Evolutionary conservation across 768 basidiomycete species (phyloP), one percentile per base, ranked within the genome.

Genomic region (Leccinum ochraceum): DNA sequence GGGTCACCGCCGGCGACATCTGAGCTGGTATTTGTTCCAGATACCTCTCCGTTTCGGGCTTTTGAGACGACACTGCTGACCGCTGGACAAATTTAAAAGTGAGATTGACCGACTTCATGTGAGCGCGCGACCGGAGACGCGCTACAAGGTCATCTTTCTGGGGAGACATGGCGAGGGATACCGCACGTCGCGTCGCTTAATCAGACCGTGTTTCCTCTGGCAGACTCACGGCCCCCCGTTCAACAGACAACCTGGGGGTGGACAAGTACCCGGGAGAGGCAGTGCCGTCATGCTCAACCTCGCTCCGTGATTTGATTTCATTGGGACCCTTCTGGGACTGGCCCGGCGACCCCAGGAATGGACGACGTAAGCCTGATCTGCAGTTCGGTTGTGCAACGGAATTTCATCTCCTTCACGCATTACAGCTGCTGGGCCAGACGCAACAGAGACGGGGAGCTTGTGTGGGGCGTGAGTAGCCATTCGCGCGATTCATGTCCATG

Each of bases 101-200:
- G 69, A 76, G n/a, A 72, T 92, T 9, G 60, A 70, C 3, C 63
- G 70, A 14, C 70, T 90, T 57, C 86, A 88, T 59, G 61, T 66
- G 2, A 62, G 64, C 3, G 79, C 82, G 1, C 70, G 71, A 1
- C 55, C 66, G 0, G 75, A 71, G 3, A 77, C 76, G 24, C 72
- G 73, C 11, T 87, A 86, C 75, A 92, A 90, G 66, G 76, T 88
- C 20, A 66, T 91, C 58, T 82, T 87, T 61, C 71, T 91, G 3
- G 83, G 82, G 2, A 78, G 90, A 60, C 90, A 93, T 62, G 90
- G 90, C 3, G 77, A 91, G 71, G 90, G 89, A 57, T 84, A 80
- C 65, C 89, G 89, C 90, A 71, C 64, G 87, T 76, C 28, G 7
- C 11, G 17, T 34, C 64, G 86, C 75, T 32, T 17, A 8, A 39